Percentiles rank a stretch among this genome's conserved stretches.
Conservation (phyloP, 176 grass and related monocot genomes). For the Juncus inflexus region DNA sequence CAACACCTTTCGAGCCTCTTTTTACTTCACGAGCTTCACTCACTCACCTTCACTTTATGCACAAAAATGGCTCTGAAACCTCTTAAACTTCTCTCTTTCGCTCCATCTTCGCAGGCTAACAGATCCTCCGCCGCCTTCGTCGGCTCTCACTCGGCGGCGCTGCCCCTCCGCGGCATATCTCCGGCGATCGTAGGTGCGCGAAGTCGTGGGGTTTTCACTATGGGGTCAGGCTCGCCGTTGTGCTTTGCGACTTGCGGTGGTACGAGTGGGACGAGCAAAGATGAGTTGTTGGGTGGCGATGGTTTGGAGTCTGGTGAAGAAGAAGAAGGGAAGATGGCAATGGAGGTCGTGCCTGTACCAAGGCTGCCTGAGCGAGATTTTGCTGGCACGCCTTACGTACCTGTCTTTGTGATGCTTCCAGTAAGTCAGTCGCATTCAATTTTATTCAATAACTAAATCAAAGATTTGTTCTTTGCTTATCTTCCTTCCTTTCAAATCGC, state of each 20-base stretch:
- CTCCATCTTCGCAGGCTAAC: neutral
- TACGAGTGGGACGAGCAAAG: slow-evolving; percentile 20
- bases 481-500: no score
- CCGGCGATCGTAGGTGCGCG: slow-evolving; percentile 19
- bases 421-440: slow-evolving; percentile 28
- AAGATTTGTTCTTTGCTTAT: no score
- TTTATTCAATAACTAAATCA: neutral
- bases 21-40: no score
- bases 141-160: slow-evolving; percentile 22
- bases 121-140: slow-evolving; percentile 31
- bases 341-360: slow-evolving; percentile 4
- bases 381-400: slow-evolving; percentile 64
- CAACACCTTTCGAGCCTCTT: no score
- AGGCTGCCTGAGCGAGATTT: slow-evolving; percentile 59
- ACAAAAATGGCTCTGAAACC: neutral
- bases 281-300: slow-evolving; percentile 30
- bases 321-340: slow-evolving; percentile 35
- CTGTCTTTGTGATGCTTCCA: slow-evolving; percentile 82
- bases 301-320: slow-evolving; percentile 39
- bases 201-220: neutral
- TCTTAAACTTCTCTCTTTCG: neutral
- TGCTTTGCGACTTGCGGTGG: slow-evolving; percentile 4
- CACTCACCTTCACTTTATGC: neutral
- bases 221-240: slow-evolving; percentile 5
- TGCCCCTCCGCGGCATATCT: slow-evolving; percentile 38